Base-by-base conservation (phyloP, 2,329 filamentous ascomycete species). In the Cryphonectria parasitica region DNA sequence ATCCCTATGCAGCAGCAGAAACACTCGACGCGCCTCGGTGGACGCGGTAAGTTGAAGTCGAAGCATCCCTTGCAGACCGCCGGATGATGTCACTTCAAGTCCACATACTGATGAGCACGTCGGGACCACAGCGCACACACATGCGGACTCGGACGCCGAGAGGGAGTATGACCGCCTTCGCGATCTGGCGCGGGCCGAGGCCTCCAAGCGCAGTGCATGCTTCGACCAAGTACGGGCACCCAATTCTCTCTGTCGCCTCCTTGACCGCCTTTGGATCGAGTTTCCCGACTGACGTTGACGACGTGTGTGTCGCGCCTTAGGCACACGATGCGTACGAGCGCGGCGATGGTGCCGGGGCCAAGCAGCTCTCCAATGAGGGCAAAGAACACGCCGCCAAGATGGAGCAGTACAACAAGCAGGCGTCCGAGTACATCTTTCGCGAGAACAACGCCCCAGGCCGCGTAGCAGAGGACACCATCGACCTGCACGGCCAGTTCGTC, bases 401-500 rank as follows among this genome's bases (percentile, higher is more conserved):
- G 89, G 93, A 97, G 75, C 86, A 91, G 72, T 97, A 94, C 83
- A 98, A 98, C 85, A 90, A 88, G 74, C 94, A 97, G 81, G 96
- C 96, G 1, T 93, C 93, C 71, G 93, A 98, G 71, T 97, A 89
- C 81, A 98, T 98, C 79, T 98, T 99, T 84, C 91, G 94, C 56
- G 94, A 95, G 83, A 98, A 98, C 84, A 98, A 98, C 79, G 90
- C 92, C 28, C 80, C 85, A 2, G 92, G 89, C 25, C 89, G 91
- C 72, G 91, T 97, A 13, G 87, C 89, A 22, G 85, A 85, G 56
- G 95, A 98, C 81, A 94, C 92, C 11, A 95, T 99, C 76, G 96
- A 99, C 82, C 86, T 99, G 64, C 96, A 99, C 80, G 96, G 96
- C 2, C 92, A 97, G 78, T 98, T 92, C 77, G 95, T 97, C 71